Conservation (phyloP, 768 basidiomycete species). For the Clitopilus passeckerianus region DNA sequence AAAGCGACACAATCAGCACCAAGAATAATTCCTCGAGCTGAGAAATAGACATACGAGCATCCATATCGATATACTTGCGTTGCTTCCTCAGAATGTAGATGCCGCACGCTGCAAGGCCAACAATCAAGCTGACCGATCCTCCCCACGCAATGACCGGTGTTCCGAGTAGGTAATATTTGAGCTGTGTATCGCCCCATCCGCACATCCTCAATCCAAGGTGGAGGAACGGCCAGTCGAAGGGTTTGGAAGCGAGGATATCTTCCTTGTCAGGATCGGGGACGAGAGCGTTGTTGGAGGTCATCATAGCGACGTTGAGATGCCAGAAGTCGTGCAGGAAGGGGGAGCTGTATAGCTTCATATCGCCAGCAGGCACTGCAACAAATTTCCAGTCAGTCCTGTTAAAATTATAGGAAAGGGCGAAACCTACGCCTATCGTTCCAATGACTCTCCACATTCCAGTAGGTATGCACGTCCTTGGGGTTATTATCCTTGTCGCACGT, state of each 20-base stretch:
- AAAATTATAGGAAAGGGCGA: conserved; percentile 1
- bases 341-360: conserved; percentile 80
- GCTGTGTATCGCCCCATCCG: conserved; percentile 84
- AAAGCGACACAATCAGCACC: background rate
- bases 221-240: conserved; percentile 92
- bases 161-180: conserved; percentile 92
- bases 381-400: background rate
- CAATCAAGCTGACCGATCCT: conserved; percentile 58
- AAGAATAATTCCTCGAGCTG: background rate
- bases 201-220: conserved; percentile 93
- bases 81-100: conserved; percentile 81
- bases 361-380: conserved; percentile 72
- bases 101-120: conserved; percentile 45
- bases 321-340: conserved; percentile 97
- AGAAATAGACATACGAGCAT: conserved; percentile 52
- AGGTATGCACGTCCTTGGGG: conserved; percentile 75
- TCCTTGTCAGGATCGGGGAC: conserved; percentile 98
- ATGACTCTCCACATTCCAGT: conserved; percentile 98
- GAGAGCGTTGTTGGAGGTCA: conserved; percentile 99
- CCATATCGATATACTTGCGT: conserved; percentile 89
- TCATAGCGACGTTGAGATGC: conserved; percentile 99
- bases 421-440: conserved; percentile 90
- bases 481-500: conserved; percentile 88
- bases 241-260: conserved; percentile 91
- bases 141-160: conserved; percentile 95